Conservation (phyloP, 1,284 basidiomycete genomes). For the Rhodotorula sp. region DNA sequence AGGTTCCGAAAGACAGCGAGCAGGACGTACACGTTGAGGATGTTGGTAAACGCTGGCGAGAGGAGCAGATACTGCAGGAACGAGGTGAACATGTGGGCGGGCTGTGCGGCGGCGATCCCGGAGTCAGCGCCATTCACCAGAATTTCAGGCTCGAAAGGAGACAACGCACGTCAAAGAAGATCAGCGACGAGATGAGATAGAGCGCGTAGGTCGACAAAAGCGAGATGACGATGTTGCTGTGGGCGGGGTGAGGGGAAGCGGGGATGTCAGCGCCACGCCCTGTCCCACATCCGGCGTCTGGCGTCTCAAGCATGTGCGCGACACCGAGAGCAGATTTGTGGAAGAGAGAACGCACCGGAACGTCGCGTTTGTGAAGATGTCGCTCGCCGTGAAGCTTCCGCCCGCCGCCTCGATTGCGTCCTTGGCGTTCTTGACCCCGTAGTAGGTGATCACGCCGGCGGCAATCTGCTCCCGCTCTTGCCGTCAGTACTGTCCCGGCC, state of each 20-base stretch:
- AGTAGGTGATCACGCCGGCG: slow-evolving; percentile 76
- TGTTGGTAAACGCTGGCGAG: slow-evolving; percentile 88
- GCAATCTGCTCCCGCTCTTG: slow-evolving; percentile 58
- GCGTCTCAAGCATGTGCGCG: no score
- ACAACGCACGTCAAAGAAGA: slow-evolving; percentile 67
- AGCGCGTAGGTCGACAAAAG: slow-evolving; percentile 81
- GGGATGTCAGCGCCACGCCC: neutral
- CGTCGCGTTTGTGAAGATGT: slow-evolving; percentile 71
- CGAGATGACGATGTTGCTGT: slow-evolving; percentile 73
- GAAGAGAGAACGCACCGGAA: slow-evolving; percentile 59
- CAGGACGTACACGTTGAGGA: slow-evolving; percentile 78
- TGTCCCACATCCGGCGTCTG: no score
- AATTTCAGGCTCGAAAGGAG: slow-evolving; percentile 11
- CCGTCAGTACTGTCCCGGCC: no score
- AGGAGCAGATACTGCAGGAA: slow-evolving; percentile 90
- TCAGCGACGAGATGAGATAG: slow-evolving; percentile 74
- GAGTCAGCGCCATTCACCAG: neutral
- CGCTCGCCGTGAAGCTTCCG: slow-evolving; percentile 56
- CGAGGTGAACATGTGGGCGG: slow-evolving; percentile 83
- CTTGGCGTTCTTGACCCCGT: slow-evolving; percentile 62
- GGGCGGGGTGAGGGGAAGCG: neutral
- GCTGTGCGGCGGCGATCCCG: slow-evolving; percentile 58
- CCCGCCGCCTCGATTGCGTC: slow-evolving; percentile 58
- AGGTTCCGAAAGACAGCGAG: neutral
- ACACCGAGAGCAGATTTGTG: no score